Evolutionary conservation across 371 early-diverging fungal species (phyloP).

Genomic region (Mortierella sp.): DNA sequence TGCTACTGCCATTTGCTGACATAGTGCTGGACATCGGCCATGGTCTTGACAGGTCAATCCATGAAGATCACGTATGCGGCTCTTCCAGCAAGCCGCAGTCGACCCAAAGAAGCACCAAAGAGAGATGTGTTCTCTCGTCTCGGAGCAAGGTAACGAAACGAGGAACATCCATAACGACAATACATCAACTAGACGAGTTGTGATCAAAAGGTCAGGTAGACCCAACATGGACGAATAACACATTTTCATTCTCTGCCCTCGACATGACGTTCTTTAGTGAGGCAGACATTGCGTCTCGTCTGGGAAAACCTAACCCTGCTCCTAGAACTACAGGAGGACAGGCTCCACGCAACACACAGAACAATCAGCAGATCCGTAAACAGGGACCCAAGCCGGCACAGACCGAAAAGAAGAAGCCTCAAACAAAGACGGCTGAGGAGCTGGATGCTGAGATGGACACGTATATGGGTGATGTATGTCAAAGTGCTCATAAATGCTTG

Average conservation of each 20-base stretch:
- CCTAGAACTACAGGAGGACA: slow-evolving; percentile 9
- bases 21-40: background rate
- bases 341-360: too few species aligned
- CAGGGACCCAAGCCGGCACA: slow-evolving; percentile 14
- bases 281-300: slow-evolving; percentile 44
- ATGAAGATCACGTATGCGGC: slow-evolving; percentile 51
- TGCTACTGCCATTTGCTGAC: background rate
- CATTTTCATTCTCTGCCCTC: background rate
- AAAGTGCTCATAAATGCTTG: background rate
- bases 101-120: slow-evolving; percentile 16
- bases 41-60: slow-evolving; percentile 24
- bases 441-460: slow-evolving; percentile 54
- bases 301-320: slow-evolving; percentile 36
- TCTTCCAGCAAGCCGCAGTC: slow-evolving; percentile 17
- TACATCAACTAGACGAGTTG: too few species aligned
- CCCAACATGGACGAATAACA: background rate
- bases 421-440: slow-evolving; percentile 38
- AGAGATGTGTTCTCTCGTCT: slow-evolving; percentile 51
- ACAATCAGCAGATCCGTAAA: slow-evolving; percentile 14
- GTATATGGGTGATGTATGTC: slow-evolving; percentile 50
- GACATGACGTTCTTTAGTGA: slow-evolving; percentile 14
- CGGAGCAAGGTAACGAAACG: slow-evolving; percentile 35
- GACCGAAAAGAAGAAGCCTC: slow-evolving; percentile 23
- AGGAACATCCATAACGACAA: too few species aligned
- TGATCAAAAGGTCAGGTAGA: too few species aligned